Percentiles rank a stretch among this genome's conserved stretches.
Evolutionary conservation across 306 rosid species (phyloP).

Genomic region (Quillaja saponaria): DNA sequence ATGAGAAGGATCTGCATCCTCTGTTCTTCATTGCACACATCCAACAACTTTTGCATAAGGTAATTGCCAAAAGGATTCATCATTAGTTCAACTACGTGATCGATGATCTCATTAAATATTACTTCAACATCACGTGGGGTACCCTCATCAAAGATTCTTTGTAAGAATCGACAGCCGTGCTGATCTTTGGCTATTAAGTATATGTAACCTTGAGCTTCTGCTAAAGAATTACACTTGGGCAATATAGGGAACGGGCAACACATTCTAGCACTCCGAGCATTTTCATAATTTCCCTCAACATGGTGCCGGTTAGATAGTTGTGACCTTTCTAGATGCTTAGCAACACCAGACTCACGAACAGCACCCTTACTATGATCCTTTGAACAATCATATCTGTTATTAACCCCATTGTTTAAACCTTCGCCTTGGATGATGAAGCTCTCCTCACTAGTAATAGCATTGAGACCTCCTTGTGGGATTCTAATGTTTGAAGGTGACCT

Average conservation of each 20-base stretch:
- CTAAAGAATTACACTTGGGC: conserved; percentile 39
- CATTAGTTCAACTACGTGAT: conserved; percentile 58
- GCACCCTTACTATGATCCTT: conserved; percentile 38
- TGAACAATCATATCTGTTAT: conserved; percentile 31
- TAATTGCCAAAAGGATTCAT: conserved; percentile 60
- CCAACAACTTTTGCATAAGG: conserved; percentile 62
- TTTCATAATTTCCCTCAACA: conserved; percentile 32
- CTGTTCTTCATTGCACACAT: conserved; percentile 58
- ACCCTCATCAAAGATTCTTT: conserved; percentile 47
- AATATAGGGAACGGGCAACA: conserved; percentile 25
- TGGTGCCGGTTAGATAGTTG: conserved; percentile 32
- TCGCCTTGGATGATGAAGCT: conserved; percentile 60
- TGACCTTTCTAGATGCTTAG: conserved; percentile 33
- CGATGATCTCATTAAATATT: conserved; percentile 51
- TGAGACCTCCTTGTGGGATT: conserved; percentile 30
- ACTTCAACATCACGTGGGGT: conserved; percentile 38
- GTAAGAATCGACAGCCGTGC: conserved; percentile 58
- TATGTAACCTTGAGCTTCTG: conserved; percentile 42
- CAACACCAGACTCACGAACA: conserved; percentile 21
- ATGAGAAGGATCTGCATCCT: conserved; percentile 42
- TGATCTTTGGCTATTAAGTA: conserved; percentile 52
- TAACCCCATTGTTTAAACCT: conserved; percentile 39
- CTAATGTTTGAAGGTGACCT: conserved; percentile 32
- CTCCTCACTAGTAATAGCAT: conserved; percentile 46
- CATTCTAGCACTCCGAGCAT: conserved; percentile 29